Conservation (phyloP, 768 basidiomycete species). For the Calocybe indica region DNA sequence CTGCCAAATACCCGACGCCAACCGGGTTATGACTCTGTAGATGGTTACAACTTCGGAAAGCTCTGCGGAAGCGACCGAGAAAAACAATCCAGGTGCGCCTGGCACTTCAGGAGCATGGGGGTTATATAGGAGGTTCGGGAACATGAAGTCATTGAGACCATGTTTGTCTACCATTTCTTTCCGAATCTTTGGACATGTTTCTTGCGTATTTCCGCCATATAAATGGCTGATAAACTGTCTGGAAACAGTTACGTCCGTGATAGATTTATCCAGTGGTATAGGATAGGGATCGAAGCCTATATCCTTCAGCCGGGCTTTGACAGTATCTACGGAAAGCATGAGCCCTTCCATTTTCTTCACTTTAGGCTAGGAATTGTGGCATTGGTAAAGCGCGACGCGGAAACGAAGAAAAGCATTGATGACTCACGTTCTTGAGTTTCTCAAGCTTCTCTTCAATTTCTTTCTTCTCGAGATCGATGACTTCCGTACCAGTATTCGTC, state of each 20-base stretch:
- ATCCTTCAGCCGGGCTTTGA: constrained; percentile 6
- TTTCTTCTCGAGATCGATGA: too few species aligned
- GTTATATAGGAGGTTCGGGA: constrained; percentile 16
- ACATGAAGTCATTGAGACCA: constrained; percentile 24
- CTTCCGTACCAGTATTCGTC: too few species aligned
- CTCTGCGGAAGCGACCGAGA: constrained; percentile 13
- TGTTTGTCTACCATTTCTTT: constrained; percentile 13
- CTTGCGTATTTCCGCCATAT: constrained; percentile 7
- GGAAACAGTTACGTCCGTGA: constrained; percentile 4
- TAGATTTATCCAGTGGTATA: constrained; percentile 1
- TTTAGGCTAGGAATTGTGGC: too few species aligned
- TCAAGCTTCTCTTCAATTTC: too few species aligned
- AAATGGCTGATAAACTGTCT: constrained; percentile 3
- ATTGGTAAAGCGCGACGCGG: too few species aligned
- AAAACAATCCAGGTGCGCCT: constrained; percentile 24
- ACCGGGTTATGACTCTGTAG: constrained; percentile 23
- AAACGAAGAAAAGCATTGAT: too few species aligned
- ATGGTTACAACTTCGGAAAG: constrained; percentile 14
- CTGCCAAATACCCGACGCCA: constrained; percentile 25
- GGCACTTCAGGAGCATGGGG: constrained; percentile 22
- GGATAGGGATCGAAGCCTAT: constrained; percentile 2
- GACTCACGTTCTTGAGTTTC: too few species aligned
- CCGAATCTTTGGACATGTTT: constrained; percentile 8
- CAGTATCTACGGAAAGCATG: constrained; percentile 1
- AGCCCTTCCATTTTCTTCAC: too few species aligned